Conservation (phyloP, 1,284 basidiomycete species). For the Malassezia slooffiae region DNA sequence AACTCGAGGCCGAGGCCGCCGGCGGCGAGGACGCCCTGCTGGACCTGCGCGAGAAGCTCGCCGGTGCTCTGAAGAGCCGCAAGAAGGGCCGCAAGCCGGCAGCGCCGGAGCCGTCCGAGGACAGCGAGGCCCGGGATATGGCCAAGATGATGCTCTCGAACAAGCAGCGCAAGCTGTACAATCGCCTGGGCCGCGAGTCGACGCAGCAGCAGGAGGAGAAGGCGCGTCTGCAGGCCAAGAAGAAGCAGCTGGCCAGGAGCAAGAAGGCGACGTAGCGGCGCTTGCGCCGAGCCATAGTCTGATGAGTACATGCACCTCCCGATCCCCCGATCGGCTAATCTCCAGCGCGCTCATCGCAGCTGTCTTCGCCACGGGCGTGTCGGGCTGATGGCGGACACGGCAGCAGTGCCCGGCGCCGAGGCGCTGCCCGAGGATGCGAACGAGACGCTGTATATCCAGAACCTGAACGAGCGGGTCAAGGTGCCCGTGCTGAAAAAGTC, state of each 20-base stretch:
- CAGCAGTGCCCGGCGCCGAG: too few relatives aligned
- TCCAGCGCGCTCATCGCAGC: too few relatives aligned
- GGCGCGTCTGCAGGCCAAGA: constrained; percentile 32
- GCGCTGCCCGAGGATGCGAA: constrained; percentile 19
- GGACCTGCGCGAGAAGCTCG: constrained; percentile 52
- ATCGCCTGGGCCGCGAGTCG: constrained; percentile 83
- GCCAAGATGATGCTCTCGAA: constrained; percentile 98
- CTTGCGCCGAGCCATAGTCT: too few relatives aligned
- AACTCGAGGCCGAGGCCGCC: constrained; percentile 81
- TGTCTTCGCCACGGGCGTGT: too few relatives aligned
- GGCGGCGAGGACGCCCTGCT: constrained; percentile 75
- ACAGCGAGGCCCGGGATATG: constrained; percentile 58
- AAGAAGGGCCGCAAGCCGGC: constrained; percentile 22
- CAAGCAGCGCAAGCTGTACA: constrained; percentile 88
- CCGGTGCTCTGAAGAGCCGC: constrained; percentile 28
- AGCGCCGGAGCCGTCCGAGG: constrained; percentile 50
- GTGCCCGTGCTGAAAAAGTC: constrained; percentile 74
- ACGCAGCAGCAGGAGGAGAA: constrained; percentile 65
- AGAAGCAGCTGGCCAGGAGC: constrained; percentile 32
- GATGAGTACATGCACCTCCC: too few relatives aligned
- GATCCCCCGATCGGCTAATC: too few relatives aligned
- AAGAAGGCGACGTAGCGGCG: constrained; percentile 5
- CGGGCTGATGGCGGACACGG: too few relatives aligned
- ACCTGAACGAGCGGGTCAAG: constrained; percentile 93
- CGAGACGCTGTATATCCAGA: constrained; percentile 91